These are phyloP conservation scores for Achaetomium macrosporum DNA, from an alignment of 2,329 filamentous ascomycete species.

Conservation along the genomic window DNA sequence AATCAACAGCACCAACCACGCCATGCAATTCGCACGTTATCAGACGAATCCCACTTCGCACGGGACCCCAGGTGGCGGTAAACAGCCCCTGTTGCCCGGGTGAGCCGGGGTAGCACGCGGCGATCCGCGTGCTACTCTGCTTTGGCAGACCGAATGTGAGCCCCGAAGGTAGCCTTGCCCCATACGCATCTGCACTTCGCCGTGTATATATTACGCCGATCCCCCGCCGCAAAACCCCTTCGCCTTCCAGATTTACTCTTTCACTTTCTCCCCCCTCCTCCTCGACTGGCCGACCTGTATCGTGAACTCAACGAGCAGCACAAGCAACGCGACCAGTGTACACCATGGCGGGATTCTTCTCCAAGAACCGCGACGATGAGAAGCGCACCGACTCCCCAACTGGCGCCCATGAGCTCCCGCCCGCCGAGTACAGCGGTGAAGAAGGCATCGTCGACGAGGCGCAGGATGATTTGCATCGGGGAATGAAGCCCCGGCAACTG, in stretches of 20 bases:
- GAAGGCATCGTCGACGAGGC: conserved; percentile 20
- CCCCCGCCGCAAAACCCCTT: not conserved
- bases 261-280: not conserved
- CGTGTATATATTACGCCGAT: conserved; percentile 1
- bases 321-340: not conserved
- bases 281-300: not conserved
- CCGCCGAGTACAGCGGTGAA: conserved; percentile 15
- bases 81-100: too few species aligned
- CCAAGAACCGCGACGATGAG: conserved; percentile 17
- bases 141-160: conserved; percentile 6
- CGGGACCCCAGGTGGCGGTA: too few species aligned
- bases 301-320: not conserved
- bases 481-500: conserved; percentile 29
- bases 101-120: not conserved
- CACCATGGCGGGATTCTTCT: conserved; percentile 14
- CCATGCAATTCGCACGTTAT: conserved; percentile 1
- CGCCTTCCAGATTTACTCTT: not conserved
- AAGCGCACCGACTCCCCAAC: conserved; percentile 13
- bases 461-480: conserved; percentile 28
- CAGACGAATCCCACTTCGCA: not conserved
- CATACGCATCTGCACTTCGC: not conserved
- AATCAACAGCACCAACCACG: not conserved
- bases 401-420: conserved; percentile 5
- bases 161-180: not conserved
- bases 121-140: not conserved